phyloP scores from a whole-genome alignment of 1,284 basidiomycete genomes.

The Trichosporon sp. region DNA sequence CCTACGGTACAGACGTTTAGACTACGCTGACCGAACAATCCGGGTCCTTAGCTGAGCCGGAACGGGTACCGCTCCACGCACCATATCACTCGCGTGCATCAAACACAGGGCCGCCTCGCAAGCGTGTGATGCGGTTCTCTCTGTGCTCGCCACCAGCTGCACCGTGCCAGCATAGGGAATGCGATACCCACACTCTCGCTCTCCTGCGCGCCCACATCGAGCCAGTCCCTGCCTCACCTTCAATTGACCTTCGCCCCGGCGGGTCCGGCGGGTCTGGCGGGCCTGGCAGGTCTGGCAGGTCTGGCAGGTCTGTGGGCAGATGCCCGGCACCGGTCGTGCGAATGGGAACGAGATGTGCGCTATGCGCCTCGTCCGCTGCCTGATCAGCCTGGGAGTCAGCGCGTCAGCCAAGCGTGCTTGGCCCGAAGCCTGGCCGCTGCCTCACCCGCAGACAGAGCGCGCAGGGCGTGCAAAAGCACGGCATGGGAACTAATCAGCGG shows the following conservation, averaged over 20 bases:
- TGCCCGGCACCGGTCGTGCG: not conserved
- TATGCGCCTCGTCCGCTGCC: not conserved
- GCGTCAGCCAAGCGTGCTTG: not conserved
- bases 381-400: too few species aligned
- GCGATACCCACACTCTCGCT: not conserved
- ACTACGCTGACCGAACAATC: not conserved
- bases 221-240: not conserved
- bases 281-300: too few species aligned
- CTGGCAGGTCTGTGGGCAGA: too few species aligned
- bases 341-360: not conserved
- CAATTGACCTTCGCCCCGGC: not conserved
- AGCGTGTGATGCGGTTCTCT: too few species aligned
- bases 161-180: too few species aligned
- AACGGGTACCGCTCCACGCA: not conserved
- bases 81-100: not conserved
- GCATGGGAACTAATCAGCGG: not conserved
- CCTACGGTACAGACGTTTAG: not conserved
- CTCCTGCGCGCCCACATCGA: not conserved
- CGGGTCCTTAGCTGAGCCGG: not conserved
- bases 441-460: too few species aligned
- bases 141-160: not conserved
- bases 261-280: too few species aligned
- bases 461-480: too few species aligned
- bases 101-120: not conserved
- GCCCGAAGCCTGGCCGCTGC: too few species aligned